Evolutionary conservation across 2,329 filamentous ascomycete genomes (phyloP), one percentile per base, ranked within the genome.

Genomic region (Talaromyces sp.): DNA sequence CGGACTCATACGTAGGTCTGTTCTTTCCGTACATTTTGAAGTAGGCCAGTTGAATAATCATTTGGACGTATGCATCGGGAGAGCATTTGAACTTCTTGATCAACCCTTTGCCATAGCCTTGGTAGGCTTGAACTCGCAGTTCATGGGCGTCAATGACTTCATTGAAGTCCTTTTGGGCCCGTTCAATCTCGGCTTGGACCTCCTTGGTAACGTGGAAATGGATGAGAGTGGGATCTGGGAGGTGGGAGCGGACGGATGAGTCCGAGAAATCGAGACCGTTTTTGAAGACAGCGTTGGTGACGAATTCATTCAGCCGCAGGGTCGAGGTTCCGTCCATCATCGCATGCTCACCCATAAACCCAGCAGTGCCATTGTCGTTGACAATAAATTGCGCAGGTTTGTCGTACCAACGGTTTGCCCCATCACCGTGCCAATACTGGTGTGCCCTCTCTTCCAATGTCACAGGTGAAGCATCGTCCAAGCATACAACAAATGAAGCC

Each of bases 301-400:
- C 84, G 72, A 92, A 95, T 82, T 99, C 95, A 76, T 97, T 99
- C 17, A 99, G 66, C 46, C 96, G 89, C 78, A 98, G 93, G 2
- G 96, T 99, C 1, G 95, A 92, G 6, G 95, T 99, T 65, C 95
- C 95, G 74, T 99, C 95, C 96, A 99, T 99, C 95, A 99, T 98
- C 70, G 90, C 96, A 83, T 99, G 95, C 80, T 99, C 95, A 71
- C 95, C 95, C 84, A 92, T 93, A 83, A 99, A 99, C 63, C 95
- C 95, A 2, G 95, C 90, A 8, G 95, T 96, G 68, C 95, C 95
- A 75, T 99, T 99, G 75, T 99, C 93, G 77, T 96, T 97, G 80
- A 99, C 76, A 74, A 99, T 96, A 80, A 99, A 98, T 78, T 99
- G 93, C 58, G 96, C 81, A 6, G 95, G 95, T 83, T 99, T 99